Evolutionary conservation across 805 yeast species (phyloP).

Genomic region (Metschnikowia matae): DNA sequence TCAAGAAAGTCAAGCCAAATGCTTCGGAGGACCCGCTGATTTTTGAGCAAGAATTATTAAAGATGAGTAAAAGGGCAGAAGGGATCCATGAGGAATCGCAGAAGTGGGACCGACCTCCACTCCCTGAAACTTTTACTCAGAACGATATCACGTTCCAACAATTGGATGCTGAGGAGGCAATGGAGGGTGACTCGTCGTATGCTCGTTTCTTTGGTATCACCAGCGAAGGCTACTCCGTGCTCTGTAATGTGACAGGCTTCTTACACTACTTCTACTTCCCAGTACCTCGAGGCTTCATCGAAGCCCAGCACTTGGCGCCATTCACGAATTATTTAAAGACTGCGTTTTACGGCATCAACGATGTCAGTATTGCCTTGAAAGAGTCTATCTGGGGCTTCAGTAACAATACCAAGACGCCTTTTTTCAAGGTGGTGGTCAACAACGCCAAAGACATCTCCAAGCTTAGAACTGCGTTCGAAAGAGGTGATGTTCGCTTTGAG

Average conservation of each 20-base stretch:
- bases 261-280: slow-evolving; percentile 89
- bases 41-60: slow-evolving; percentile 17
- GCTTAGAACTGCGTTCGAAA: slow-evolving; percentile 76
- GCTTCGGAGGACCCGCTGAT: slow-evolving; percentile 34
- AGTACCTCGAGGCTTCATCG: slow-evolving; percentile 73
- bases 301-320: slow-evolving; percentile 46
- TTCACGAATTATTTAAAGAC: slow-evolving; percentile 45
- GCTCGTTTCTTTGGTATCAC: slow-evolving; percentile 94
- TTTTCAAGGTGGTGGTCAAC: slow-evolving; percentile 65
- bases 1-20: slow-evolving; percentile 34
- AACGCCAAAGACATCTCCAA: slow-evolving; percentile 65
- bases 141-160: slow-evolving; percentile 78
- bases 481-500: slow-evolving; percentile 67
- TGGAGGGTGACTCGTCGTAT: slow-evolving; percentile 51
- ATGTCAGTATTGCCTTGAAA: slow-evolving; percentile 61
- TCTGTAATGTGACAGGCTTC: slow-evolving; percentile 88
- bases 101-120: slow-evolving; percentile 52
- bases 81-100: slow-evolving; percentile 34
- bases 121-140: slow-evolving; percentile 42
- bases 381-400: slow-evolving; percentile 94
- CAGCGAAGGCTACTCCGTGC: slow-evolving; percentile 76
- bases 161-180: slow-evolving; percentile 87
- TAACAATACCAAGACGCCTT: slow-evolving; percentile 73
- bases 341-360: slow-evolving; percentile 55
- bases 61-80: slow-evolving; percentile 17